Conservation (phyloP, 2,329 filamentous ascomycete species). For the Beauveria sp. region DNA sequence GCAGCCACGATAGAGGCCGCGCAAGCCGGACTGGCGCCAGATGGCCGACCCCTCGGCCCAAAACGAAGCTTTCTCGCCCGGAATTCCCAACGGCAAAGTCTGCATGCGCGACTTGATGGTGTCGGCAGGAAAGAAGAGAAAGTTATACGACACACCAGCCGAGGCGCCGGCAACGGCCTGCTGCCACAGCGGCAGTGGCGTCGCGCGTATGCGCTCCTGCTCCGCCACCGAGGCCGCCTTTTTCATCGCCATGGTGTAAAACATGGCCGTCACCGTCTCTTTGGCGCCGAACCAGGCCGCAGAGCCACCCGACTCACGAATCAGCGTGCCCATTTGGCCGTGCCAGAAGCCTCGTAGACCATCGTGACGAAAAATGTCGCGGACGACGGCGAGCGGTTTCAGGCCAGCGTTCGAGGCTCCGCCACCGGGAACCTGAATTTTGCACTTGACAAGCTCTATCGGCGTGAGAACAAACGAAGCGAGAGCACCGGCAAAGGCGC, state of each 20-base stretch:
- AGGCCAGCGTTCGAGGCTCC: conserved; percentile 40
- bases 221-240: conserved; percentile 30
- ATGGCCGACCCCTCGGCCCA: conserved; percentile 61
- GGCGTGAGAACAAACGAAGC: conserved; percentile 89
- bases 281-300: conserved; percentile 94
- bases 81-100: conserved; percentile 62
- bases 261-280: conserved; percentile 67
- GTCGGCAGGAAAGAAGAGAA: conserved; percentile 93
- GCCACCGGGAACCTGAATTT: conserved; percentile 72
- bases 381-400: conserved; percentile 63
- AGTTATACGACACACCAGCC: conserved; percentile 92
- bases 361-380: conserved; percentile 72
- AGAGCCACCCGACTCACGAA: conserved; percentile 86
- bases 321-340: conserved; percentile 85
- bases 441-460: conserved; percentile 96
- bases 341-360: conserved; percentile 88
- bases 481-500: conserved; percentile 79
- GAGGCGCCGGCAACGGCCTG: conserved; percentile 80
- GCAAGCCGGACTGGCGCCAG: conserved; percentile 77
- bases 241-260: conserved; percentile 50
- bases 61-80: conserved; percentile 57
- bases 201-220: conserved; percentile 33
- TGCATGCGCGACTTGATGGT: conserved; percentile 98
- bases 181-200: conserved; percentile 70
- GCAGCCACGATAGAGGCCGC: conserved; percentile 85